phyloP scores from a whole-genome alignment of 2,329 filamentous ascomycete genomes.

The Alternaria hordeiaustralica region DNA sequence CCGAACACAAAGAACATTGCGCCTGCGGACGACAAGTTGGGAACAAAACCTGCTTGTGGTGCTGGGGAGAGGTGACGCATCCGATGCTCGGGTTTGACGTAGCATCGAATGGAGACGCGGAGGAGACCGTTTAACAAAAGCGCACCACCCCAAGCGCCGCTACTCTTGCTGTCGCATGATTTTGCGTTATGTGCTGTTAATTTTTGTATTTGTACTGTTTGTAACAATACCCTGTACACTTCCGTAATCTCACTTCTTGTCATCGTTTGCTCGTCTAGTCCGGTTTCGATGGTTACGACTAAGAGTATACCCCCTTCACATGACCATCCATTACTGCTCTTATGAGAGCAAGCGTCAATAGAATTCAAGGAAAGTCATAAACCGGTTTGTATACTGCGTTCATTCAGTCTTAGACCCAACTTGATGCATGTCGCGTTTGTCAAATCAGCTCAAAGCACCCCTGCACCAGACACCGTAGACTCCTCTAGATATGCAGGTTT shows the following conservation, averaged over 20 bases:
- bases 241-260: background rate
- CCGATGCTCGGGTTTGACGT: background rate
- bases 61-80: constrained; percentile 16
- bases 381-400: background rate
- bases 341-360: background rate
- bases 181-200: background rate
- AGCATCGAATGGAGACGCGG: background rate
- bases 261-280: background rate
- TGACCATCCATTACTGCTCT: background rate
- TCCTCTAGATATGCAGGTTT: background rate
- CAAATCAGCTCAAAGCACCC: background rate
- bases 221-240: background rate
- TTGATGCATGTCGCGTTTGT: background rate
- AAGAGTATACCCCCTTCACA: background rate
- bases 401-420: background rate
- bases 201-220: background rate
- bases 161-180: background rate
- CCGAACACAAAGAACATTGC: constrained; percentile 4
- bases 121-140: background rate
- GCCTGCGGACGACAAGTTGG: constrained; percentile 13
- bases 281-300: background rate
- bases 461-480: background rate
- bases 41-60: constrained; percentile 24
- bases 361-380: background rate
- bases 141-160: background rate